Evolutionary conservation across 1,139 yeast genomes (phyloP), one percentile per base, ranked within the genome.

Genomic region (Geotrichum candidum): DNA sequence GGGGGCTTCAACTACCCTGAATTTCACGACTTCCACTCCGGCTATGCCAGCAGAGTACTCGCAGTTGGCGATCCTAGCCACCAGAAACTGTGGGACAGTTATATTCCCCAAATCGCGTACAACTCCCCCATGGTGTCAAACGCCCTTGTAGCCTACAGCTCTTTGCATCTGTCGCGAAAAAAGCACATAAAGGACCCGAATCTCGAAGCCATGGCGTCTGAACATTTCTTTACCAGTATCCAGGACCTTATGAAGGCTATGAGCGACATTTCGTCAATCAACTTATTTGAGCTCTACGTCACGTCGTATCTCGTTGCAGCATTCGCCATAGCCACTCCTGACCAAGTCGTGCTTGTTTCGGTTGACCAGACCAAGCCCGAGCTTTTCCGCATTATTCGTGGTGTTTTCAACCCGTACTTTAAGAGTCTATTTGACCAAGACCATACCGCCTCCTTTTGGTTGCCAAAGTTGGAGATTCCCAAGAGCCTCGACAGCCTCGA

Each of bases 111-210:
- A 38, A 25, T 58, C 23, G 61, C 61, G 3, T 58, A 33, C 50
- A 41, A 35, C 46, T 58, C 61, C 22, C 53, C 53, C 3, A 58
- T 58, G 61, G 50, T 58, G 3, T 54, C 61, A 7, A 58, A 58
- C 22, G 56, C 61, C 7, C 53, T 58, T 15, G 50, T 58, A 11
- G 61, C 61, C 33, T 58, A 53, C 33, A 57, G 53, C 23, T 57
- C 61, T 3, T 38, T 58, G n/a, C 23, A 23, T n/a, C 54, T 58
- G 45, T 11, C 55, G 5, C 55, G 45, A 23, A 13, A 22, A 23
- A 53, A 54, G 22, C 27, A 29, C 38, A n/a, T n/a, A 10, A 31
- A 18, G 25, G 46, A 52, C 33, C 48, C 51, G 9, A 51, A 57
- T 10, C 48, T 58, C 3, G 55, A 48, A 18, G 52, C 53, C 11